phyloP scores from a whole-genome alignment of 768 basidiomycete species.

The Podaxis sp. region DNA sequence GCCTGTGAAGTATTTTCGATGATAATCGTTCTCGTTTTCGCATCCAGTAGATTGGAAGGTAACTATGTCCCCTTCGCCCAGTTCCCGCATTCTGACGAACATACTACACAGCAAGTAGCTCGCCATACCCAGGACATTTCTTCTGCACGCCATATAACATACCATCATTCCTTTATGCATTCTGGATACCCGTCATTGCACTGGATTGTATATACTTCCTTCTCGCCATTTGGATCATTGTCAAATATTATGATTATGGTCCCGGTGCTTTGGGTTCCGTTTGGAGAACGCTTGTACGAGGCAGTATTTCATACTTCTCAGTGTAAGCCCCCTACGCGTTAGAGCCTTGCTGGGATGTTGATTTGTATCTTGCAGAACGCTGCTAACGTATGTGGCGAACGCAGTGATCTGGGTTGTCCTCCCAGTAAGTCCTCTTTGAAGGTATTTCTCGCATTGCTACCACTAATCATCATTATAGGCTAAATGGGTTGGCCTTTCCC shows the following conservation, averaged over 20 bases:
- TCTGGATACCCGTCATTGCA: conserved; percentile 26
- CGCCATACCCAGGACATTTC: conserved; percentile 14
- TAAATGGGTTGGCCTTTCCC: conserved; percentile 91
- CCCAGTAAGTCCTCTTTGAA: conserved; percentile 17
- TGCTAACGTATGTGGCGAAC: conserved; percentile 21
- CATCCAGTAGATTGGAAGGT: conserved; percentile 19
- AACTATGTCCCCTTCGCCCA: neutral
- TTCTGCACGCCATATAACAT: conserved; percentile 21
- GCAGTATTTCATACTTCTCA: conserved; percentile 26
- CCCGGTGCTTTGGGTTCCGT: conserved; percentile 13
- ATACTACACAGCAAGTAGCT: conserved; percentile 13
- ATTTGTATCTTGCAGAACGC: conserved; percentile 17
- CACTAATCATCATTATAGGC: conserved; percentile 16
- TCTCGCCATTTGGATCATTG: conserved; percentile 21
- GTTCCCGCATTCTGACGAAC: neutral
- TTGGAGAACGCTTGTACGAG: conserved; percentile 24
- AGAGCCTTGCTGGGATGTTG: neutral
- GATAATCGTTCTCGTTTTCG: conserved; percentile 17
- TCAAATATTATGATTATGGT: conserved; percentile 14
- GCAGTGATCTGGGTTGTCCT: conserved; percentile 22
- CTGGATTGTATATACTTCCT: conserved; percentile 24
- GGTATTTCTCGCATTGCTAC: neutral
- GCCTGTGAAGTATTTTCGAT: conserved; percentile 20
- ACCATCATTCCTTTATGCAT: conserved; percentile 19
- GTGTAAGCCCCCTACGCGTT: conserved; percentile 22